Percentiles rank a stretch among this genome's conserved stretches.
These are phyloP conservation scores for Septoria petroselini DNA, from an alignment of 2,329 filamentous ascomycete species.

Conservation along the genomic window DNA sequence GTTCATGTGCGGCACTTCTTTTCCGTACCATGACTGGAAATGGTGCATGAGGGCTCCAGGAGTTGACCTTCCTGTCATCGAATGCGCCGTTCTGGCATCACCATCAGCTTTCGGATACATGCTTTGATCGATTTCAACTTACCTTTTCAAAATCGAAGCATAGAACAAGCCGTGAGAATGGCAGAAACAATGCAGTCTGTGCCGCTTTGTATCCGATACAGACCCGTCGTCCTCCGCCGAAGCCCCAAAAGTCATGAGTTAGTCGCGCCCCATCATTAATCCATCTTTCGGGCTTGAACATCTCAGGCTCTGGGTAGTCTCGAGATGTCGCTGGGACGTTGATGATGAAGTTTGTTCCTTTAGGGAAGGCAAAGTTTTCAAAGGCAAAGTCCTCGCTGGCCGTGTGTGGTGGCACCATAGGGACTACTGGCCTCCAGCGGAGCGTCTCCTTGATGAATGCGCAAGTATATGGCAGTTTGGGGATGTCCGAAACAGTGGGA, in stretches of 20 bases:
- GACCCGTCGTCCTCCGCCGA: constrained; percentile 14
- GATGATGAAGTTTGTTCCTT: constrained; percentile 17
- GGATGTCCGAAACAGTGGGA: constrained; percentile 4
- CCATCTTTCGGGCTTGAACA: constrained; percentile 15
- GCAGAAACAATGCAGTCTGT: constrained; percentile 14
- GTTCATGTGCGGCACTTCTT: constrained; percentile 5
- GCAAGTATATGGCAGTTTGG: constrained; percentile 10
- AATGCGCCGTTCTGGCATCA: constrained; percentile 8
- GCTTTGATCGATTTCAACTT: neutral
- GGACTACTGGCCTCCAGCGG: constrained; percentile 17
- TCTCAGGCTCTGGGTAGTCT: constrained; percentile 11
- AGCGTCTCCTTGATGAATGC: constrained; percentile 20
- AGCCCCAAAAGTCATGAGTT: constrained; percentile 16
- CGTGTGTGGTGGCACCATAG: constrained; percentile 15
- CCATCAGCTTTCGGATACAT: neutral
- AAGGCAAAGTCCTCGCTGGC: constrained; percentile 15
- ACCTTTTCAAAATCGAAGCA: constrained; percentile 14
- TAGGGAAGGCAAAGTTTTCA: constrained; percentile 12
- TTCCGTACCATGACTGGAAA: constrained; percentile 8
- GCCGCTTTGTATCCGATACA: constrained; percentile 18
- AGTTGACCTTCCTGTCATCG: constrained; percentile 15
- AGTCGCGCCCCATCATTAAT: constrained; percentile 10
- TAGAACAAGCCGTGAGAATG: constrained; percentile 8
- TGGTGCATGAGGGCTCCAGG: constrained; percentile 10
- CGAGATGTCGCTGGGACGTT: constrained; percentile 12